Percentiles rank a stretch among this genome's conserved stretches.
phyloP scores from a whole-genome alignment of 257 asterid species.

The Datura wrightii region DNA sequence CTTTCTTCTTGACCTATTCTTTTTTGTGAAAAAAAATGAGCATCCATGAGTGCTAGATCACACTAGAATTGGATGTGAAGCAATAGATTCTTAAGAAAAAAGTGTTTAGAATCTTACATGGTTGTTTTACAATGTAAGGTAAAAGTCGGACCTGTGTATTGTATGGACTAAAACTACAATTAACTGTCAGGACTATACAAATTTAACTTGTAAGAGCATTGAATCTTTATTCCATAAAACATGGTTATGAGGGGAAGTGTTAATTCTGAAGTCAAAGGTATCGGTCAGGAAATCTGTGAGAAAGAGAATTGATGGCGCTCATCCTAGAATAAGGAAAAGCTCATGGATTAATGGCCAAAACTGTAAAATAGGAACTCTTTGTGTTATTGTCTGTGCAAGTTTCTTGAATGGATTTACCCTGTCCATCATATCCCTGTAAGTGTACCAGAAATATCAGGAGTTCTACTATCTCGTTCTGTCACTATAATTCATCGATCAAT shows the following conservation, averaged over 20 bases:
- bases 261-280: constrained; percentile 15
- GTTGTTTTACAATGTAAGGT: background rate
- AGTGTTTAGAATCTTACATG: background rate
- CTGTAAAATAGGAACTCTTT: background rate
- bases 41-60: constrained; percentile 17
- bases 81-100: background rate
- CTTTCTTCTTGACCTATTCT: background rate
- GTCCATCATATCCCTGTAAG: background rate
- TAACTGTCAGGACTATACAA: background rate
- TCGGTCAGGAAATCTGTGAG: constrained; percentile 21
- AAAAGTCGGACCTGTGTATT: background rate
- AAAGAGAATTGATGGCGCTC: background rate
- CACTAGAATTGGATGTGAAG: background rate
- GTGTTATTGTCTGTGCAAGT: background rate
- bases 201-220: background rate
- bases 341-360: background rate
- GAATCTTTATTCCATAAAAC: background rate
- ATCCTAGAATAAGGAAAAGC: background rate
- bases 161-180: background rate
- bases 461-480: background rate
- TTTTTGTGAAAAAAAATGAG: background rate
- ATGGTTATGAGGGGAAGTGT: constrained; percentile 7
- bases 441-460: background rate
- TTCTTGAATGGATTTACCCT: constrained; percentile 16
- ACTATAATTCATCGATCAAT: background rate